These are phyloP conservation scores for Deuterostichococcus epilithicus DNA, from an alignment of 139 green algal species.

Conservation along the genomic window DNA sequence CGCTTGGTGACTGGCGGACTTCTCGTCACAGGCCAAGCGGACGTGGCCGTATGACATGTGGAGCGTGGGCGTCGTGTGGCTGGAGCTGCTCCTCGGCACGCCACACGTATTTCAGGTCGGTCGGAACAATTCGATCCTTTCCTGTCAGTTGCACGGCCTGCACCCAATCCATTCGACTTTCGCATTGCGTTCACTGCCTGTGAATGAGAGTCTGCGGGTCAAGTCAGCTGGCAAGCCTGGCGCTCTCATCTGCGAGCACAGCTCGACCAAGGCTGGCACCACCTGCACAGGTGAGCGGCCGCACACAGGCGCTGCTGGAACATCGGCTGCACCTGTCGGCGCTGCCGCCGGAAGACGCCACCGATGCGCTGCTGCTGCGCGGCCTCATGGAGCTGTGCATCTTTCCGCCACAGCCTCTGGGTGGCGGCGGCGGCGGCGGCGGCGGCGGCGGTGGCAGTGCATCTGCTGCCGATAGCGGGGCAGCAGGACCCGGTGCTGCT, in stretches of 20 bases:
- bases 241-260: too few species aligned
- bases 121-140: neutral
- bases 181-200: neutral
- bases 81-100: constrained; percentile 68
- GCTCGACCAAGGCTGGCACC: too few species aligned
- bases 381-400: constrained; percentile 72
- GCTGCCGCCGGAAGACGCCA: constrained; percentile 32
- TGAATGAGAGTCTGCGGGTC: neutral
- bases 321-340: constrained; percentile 32
- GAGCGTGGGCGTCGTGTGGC: constrained; percentile 64
- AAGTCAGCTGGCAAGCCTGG: neutral
- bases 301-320: constrained; percentile 50
- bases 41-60: constrained; percentile 64
- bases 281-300: constrained; percentile 10
- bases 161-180: neutral
- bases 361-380: constrained; percentile 50
- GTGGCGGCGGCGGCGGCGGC: too few species aligned
- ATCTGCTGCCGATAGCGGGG: neutral
- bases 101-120: constrained; percentile 52
- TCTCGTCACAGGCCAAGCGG: constrained; percentile 14
- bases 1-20: too few species aligned
- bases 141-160: too few species aligned
- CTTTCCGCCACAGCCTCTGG: constrained; percentile 43
- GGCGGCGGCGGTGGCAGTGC: neutral
- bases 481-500: neutral